Conservation (phyloP, 2,329 filamentous ascomycete genomes). For the Didymella keratinophila region DNA sequence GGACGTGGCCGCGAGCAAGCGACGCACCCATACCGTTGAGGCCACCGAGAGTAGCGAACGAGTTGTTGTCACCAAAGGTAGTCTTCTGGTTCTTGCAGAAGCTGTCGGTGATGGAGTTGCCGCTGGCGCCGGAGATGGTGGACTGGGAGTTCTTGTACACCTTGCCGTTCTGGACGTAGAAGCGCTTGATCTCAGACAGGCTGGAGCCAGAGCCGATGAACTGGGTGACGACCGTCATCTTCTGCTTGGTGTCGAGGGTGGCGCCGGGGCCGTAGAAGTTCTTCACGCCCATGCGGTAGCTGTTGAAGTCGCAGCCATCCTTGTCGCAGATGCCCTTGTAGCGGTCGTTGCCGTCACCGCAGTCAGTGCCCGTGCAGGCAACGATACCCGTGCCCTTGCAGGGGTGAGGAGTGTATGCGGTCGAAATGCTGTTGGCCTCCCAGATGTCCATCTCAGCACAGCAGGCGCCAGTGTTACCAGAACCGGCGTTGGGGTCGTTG, state of each 20-base stretch:
- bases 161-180: slow-evolving; percentile 60
- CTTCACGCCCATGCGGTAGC: slow-evolving; percentile 69
- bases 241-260: slow-evolving; percentile 54
- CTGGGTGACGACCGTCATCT: slow-evolving; percentile 61
- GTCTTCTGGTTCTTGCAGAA: slow-evolving; percentile 67
- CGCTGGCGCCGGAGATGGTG: slow-evolving; percentile 55
- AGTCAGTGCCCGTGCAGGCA: slow-evolving; percentile 60
- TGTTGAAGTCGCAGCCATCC: slow-evolving; percentile 70
- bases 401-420: slow-evolving; percentile 71
- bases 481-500: slow-evolving; percentile 64
- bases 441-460: slow-evolving; percentile 75
- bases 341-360: slow-evolving; percentile 57
- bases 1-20: slow-evolving; percentile 66
- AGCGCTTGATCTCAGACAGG: slow-evolving; percentile 58
- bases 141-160: slow-evolving; percentile 57
- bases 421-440: slow-evolving; percentile 73
- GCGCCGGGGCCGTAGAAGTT: slow-evolving; percentile 68
- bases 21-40: slow-evolving; percentile 63
- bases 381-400: slow-evolving; percentile 62
- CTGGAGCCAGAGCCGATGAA: slow-evolving; percentile 55
- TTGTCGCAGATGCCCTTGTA: slow-evolving; percentile 71
- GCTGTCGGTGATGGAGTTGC: slow-evolving; percentile 64
- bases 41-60: slow-evolving; percentile 65
- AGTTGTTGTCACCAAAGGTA: slow-evolving; percentile 62
- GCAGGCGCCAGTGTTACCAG: slow-evolving; percentile 66